phyloP scores from a whole-genome alignment of 306 rosid species.

The Luffa aegyptiaca region DNA sequence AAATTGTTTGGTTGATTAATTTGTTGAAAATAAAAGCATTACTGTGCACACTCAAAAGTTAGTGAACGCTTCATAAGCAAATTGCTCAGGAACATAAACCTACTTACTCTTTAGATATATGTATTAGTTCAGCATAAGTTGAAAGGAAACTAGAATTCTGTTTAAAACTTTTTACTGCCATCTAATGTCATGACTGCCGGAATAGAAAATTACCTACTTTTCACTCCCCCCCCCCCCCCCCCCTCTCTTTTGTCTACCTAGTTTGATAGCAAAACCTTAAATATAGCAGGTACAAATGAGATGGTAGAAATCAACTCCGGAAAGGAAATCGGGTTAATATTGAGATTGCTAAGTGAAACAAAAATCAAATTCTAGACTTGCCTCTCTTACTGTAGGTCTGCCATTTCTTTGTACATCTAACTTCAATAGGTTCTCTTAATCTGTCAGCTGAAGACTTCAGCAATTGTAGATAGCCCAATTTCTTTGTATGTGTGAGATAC shows the following conservation, averaged over 20 bases:
- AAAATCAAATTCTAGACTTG: background rate
- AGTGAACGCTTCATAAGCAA: background rate
- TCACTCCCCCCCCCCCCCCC: background rate
- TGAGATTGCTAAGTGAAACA: background rate
- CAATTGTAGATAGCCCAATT: background rate
- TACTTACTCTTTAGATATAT: background rate
- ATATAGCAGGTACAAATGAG: background rate
- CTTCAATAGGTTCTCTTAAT: background rate
- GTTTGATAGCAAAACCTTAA: background rate
- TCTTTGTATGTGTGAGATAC: background rate
- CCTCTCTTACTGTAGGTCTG: background rate
- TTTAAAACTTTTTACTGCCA: background rate
- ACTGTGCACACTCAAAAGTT: background rate
- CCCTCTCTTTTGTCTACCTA: background rate
- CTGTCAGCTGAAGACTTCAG: background rate
- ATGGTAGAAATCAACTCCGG: background rate
- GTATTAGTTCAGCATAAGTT: background rate
- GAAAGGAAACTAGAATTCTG: background rate
- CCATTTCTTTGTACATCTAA: slow-evolving; percentile 1
- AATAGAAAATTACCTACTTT: background rate
- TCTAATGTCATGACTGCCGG: background rate
- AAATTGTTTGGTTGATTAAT: background rate
- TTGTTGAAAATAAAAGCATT: background rate
- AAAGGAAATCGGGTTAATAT: background rate
- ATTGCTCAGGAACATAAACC: background rate